Evolutionary conservation across 1,284 basidiomycete genomes (phyloP).

Genomic region (Prillingera fragicola): DNA sequence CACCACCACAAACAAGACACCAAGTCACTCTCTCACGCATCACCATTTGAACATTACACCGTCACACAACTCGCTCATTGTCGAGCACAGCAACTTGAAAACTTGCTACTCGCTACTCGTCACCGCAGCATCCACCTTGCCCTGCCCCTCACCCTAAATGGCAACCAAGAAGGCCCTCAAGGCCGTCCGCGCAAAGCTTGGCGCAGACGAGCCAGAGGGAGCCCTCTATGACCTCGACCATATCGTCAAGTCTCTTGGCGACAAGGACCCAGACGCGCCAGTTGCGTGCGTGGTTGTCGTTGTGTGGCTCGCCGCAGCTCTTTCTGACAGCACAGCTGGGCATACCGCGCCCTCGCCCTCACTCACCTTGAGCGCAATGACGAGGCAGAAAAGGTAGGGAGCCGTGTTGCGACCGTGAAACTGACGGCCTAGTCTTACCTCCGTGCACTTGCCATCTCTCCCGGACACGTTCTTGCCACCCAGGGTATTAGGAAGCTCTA

Average conservation of each 20-base stretch:
- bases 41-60: not conserved
- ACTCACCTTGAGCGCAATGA: slow-evolving; percentile 65
- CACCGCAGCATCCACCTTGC: not conserved
- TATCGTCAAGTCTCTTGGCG: slow-evolving; percentile 57
- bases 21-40: no score
- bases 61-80: not conserved
- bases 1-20: no score
- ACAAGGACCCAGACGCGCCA: slow-evolving; percentile 52
- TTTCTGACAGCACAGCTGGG: slow-evolving; percentile 55
- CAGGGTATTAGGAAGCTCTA: slow-evolving; percentile 72
- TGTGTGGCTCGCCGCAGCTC: slow-evolving; percentile 2
- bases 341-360: slow-evolving; percentile 72
- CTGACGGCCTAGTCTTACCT: slow-evolving; percentile 58
- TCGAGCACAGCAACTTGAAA: not conserved
- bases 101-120: not conserved
- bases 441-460: slow-evolving; percentile 62
- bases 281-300: slow-evolving; percentile 62
- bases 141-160: not conserved
- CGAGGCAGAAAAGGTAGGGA: slow-evolving; percentile 74
- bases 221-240: slow-evolving; percentile 47
- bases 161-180: slow-evolving; percentile 56
- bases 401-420: not conserved
- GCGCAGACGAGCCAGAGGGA: slow-evolving; percentile 65
- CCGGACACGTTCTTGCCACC: slow-evolving; percentile 62
- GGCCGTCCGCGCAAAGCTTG: slow-evolving; percentile 68